These are phyloP conservation scores for Protomyces pachydermus DNA, from an alignment of 1,139 yeast species.

Conservation along the genomic window DNA sequence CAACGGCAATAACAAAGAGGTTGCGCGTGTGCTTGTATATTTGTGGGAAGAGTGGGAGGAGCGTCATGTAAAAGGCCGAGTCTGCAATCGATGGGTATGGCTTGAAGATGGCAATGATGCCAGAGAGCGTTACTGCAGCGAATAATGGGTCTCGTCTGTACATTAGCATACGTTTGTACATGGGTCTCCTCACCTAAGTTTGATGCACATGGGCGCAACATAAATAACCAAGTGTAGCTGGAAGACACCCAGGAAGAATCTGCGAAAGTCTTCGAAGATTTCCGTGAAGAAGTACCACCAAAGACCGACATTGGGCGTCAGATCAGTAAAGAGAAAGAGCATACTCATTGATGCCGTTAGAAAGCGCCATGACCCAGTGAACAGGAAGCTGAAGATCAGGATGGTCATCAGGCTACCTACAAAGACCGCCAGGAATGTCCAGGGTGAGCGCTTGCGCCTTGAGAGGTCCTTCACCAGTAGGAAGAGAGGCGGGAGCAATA, in stretches of 20 bases:
- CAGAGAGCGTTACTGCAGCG: slow-evolving; percentile 57
- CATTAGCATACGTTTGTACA: neutral
- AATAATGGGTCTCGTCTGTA: slow-evolving; percentile 49
- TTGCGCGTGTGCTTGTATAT: slow-evolving; percentile 42
- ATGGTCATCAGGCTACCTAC: slow-evolving; percentile 4
- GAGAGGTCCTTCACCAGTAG: slow-evolving; percentile 34
- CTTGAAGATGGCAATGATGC: slow-evolving; percentile 69
- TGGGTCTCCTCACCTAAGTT: slow-evolving; percentile 58
- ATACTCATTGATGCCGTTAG: slow-evolving; percentile 4
- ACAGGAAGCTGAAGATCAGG: slow-evolving; percentile 1
- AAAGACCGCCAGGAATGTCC: neutral
- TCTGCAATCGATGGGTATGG: slow-evolving; percentile 90
- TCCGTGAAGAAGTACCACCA: slow-evolving; percentile 99
- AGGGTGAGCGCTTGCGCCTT: no score
- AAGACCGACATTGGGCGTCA: slow-evolving; percentile 79
- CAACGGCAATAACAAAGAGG: slow-evolving; percentile 44
- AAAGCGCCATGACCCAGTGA: slow-evolving; percentile 19
- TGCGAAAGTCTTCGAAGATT: slow-evolving; percentile 82
- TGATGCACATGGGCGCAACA: slow-evolving; percentile 65
- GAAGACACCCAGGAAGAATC: slow-evolving; percentile 78
- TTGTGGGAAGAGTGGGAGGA: slow-evolving; percentile 55
- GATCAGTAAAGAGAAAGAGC: slow-evolving; percentile 54
- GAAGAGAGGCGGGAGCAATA: slow-evolving; percentile 53
- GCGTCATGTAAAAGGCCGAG: slow-evolving; percentile 60
- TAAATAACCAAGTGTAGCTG: slow-evolving; percentile 68